Evolutionary conservation across 129 eudicot species (phyloP).

Genomic region (Flaveria trinervia): DNA sequence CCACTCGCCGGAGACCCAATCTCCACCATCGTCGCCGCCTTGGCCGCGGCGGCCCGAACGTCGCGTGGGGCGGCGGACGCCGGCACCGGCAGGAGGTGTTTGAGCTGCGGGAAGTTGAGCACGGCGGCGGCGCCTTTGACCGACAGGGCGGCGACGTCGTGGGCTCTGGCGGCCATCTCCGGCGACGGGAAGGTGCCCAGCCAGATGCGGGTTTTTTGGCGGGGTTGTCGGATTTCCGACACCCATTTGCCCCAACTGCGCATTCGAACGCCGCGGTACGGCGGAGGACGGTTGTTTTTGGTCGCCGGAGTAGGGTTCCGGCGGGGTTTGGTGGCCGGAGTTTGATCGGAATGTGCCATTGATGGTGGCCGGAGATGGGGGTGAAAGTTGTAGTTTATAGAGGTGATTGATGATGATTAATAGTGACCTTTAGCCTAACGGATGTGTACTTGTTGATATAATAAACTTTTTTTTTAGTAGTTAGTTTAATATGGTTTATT

Average conservation of each 20-base stretch:
- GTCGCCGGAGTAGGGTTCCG: conserved; percentile 20
- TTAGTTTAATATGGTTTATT: no score
- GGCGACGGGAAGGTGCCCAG: conserved; percentile 77
- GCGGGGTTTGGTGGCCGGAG: no score
- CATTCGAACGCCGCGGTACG: conserved; percentile 80
- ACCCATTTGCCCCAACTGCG: conserved; percentile 98
- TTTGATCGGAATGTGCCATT: conserved; percentile 30
- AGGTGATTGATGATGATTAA: conserved; percentile 21
- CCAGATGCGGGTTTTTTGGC: conserved; percentile 90
- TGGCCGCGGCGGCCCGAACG: conserved; percentile 80
- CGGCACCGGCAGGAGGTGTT: conserved; percentile 62
- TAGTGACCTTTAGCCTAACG: conserved; percentile 26
- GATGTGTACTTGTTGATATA: neutral
- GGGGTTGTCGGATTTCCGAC: conserved; percentile 84
- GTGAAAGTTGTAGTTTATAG: conserved; percentile 10
- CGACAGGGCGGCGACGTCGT: conserved; percentile 71
- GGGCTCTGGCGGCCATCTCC: conserved; percentile 97
- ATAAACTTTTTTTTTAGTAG: neutral
- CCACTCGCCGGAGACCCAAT: neutral
- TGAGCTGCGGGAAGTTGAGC: conserved; percentile 72
- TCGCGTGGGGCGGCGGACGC: conserved; percentile 64
- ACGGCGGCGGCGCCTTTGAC: conserved; percentile 64
- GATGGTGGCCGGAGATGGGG: neutral
- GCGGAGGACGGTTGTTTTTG: conserved; percentile 37
- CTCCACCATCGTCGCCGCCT: conserved; percentile 80